phyloP scores from a whole-genome alignment of 257 asterid species.

The Cordia subcordata region DNA sequence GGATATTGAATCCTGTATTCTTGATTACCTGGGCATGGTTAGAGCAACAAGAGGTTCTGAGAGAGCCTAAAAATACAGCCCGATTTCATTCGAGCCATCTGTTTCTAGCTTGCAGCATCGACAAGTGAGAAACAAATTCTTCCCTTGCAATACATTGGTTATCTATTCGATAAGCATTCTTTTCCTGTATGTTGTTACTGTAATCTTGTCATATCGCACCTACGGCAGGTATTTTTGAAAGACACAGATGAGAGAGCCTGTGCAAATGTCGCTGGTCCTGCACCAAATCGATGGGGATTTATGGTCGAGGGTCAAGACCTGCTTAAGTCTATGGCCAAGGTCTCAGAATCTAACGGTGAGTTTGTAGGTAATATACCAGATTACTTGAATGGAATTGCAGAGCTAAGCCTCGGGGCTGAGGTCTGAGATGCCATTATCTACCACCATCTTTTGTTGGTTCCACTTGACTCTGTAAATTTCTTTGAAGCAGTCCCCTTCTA shows the following conservation, averaged over 20 bases:
- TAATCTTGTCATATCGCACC: not conserved
- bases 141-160: not conserved
- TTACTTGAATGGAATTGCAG: not conserved
- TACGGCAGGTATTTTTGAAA: constrained; percentile 77
- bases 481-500: too few relatives aligned
- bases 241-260: constrained; percentile 99
- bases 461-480: too few relatives aligned
- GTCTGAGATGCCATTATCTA: too few relatives aligned
- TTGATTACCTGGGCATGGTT: constrained; percentile 93
- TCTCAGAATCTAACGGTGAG: constrained; percentile 49
- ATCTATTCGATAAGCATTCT: not conserved
- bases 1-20: constrained; percentile 87
- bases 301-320: constrained; percentile 80
- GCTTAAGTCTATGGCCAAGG: constrained; percentile 42
- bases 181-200: not conserved
- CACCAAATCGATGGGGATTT: constrained; percentile 99
- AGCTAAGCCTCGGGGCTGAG: not conserved
- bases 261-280: constrained; percentile 99
- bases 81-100: constrained; percentile 61
- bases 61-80: constrained; percentile 60
- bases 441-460: too few relatives aligned
- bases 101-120: constrained; percentile 80
- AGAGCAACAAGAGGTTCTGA: constrained; percentile 64
- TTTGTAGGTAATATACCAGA: constrained; percentile 12
- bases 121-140: constrained; percentile 49